Evolutionary conservation across 192 early-diverging fungal genomes (phyloP), one percentile per base, ranked within the genome.

Genomic region (Helicostylum pulchrum): DNA sequence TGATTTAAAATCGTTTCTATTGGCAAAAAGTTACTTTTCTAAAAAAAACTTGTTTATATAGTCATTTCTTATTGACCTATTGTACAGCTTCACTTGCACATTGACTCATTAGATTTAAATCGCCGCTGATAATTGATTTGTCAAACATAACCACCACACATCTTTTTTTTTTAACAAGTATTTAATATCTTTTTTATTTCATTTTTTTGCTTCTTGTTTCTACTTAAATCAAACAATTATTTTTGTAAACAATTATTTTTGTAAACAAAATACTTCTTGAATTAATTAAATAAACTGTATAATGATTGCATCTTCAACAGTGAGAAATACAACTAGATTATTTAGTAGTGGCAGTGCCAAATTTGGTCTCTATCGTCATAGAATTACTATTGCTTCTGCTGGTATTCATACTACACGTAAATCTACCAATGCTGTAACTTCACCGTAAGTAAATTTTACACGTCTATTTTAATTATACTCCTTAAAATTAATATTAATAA

Each of bases 301-400:
- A 60, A 65, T 66, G 64, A 23, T 66, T 66, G 54, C 53, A 43
- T 55, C 63, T 23, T 14, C 42, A n/a, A 55, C 42, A 65, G 52
- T 39, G 34, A 54, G 34, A 20, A 52, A 50, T 31, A 20, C 63
- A 15, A 14, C 42, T 45, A 55, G 20, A 46, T 21, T 54, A 20
- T 36, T 42, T 44, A 26, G 11, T 15, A 32, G 17, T 43, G 52
- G 21, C 10, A 55, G 23, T 44, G 2, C 26, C 26, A 26, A 20
- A 6, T 8, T 55, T 12, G 20, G 20, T 21, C 21, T 43, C 32
- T 39, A 39, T 4, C 63, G 58, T 8, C 58, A 60, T 30, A 26
- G 42, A 43, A 20, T 43, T 61, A 44, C 44, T 23, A 47, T 47
- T 15, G 21, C 14, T 34, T 61, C 23, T 34, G 59, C 51, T 45